Evolutionary conservation across 2,329 filamentous ascomycete genomes (phyloP).

Genomic region (Nigrospora sphaerica): DNA sequence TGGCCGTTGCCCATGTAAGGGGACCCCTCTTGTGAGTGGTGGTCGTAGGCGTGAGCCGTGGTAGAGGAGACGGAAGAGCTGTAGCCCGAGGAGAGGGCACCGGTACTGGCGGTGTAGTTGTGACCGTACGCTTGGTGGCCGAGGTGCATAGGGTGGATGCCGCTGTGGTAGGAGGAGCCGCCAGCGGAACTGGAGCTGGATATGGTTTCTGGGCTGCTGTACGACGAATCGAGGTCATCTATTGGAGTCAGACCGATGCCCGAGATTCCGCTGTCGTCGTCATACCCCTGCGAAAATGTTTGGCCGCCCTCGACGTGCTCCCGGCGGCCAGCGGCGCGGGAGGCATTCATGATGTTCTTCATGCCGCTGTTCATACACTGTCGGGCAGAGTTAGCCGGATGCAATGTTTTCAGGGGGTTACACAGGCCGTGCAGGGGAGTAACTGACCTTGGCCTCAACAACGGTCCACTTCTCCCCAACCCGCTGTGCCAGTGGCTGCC

Average conservation of each 20-base stretch:
- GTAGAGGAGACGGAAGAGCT: constrained; percentile 47
- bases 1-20: constrained; percentile 40
- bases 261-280: constrained; percentile 67
- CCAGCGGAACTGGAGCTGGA: constrained; percentile 33
- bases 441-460: constrained; percentile 52
- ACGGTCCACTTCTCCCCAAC: constrained; percentile 80
- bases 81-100: constrained; percentile 33
- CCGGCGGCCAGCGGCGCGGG: constrained; percentile 58
- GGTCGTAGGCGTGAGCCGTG: constrained; percentile 24
- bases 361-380: constrained; percentile 80
- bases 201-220: constrained; percentile 47
- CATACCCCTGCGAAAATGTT: constrained; percentile 38
- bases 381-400: background rate
- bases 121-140: constrained; percentile 15
- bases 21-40: constrained; percentile 31
- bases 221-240: constrained; percentile 51
- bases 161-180: constrained; percentile 22
- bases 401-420: background rate
- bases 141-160: constrained; percentile 18
- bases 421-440: background rate
- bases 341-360: constrained; percentile 69
- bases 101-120: constrained; percentile 18
- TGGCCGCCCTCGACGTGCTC: constrained; percentile 48
- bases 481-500: constrained; percentile 63
- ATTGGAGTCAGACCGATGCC: constrained; percentile 51